These are phyloP conservation scores for Crucibulum laeve DNA, from an alignment of 768 basidiomycete species.

Conservation along the genomic window DNA sequence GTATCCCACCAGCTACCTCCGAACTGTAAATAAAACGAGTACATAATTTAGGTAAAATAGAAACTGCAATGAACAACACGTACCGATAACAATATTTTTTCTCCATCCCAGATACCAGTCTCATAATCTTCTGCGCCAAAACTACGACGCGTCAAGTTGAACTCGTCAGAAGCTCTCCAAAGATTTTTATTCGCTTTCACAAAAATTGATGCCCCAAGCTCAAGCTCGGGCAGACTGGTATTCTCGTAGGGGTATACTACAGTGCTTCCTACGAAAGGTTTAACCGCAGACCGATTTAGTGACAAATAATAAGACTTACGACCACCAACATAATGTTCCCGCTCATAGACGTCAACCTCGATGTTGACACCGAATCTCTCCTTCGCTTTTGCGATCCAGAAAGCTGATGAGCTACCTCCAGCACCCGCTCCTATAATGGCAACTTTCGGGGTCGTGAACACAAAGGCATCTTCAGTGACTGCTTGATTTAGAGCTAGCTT, in stretches of 20 bases:
- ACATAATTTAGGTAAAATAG: neutral
- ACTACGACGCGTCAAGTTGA: constrained; percentile 56
- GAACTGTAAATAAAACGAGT: constrained; percentile 23
- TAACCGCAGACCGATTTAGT: constrained; percentile 1
- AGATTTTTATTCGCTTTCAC: constrained; percentile 66
- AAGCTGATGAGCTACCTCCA: constrained; percentile 78
- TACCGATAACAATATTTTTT: constrained; percentile 62
- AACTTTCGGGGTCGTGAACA: constrained; percentile 44
- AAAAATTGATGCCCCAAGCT: constrained; percentile 89
- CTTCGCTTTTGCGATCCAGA: constrained; percentile 78
- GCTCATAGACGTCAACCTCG: constrained; percentile 84
- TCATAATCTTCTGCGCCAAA: constrained; percentile 46
- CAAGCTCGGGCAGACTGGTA: constrained; percentile 54
- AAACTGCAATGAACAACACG: neutral
- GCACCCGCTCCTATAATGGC: constrained; percentile 93
- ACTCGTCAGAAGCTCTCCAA: constrained; percentile 76
- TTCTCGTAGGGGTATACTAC: constrained; percentile 71
- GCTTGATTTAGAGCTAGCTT: constrained; percentile 15
- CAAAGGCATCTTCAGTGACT: constrained; percentile 7
- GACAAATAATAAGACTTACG: constrained; percentile 46
- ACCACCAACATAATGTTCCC: constrained; percentile 73
- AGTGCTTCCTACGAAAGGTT: constrained; percentile 58
- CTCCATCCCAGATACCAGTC: constrained; percentile 83
- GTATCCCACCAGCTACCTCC: constrained; percentile 68
- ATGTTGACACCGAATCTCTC: constrained; percentile 64